These are phyloP conservation scores for Cyanidioschyzon merolae DNA, from an alignment of 23 red algal species.

Conservation along the genomic window DNA sequence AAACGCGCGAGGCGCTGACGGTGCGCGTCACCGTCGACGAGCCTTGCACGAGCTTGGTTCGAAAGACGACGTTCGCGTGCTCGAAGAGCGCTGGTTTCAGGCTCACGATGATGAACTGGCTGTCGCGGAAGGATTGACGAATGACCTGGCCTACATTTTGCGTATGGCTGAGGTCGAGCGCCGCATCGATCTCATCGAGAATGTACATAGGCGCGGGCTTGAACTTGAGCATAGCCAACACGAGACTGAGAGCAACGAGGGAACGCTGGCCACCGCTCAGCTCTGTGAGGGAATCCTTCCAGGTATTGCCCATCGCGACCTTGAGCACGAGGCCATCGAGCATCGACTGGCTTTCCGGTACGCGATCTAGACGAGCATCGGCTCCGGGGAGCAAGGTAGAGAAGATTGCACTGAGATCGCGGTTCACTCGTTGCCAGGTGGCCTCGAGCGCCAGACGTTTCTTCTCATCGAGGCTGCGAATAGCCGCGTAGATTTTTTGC, in stretches of 20 bases:
- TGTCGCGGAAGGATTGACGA: slow-evolving; percentile 51
- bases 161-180: slow-evolving; percentile 91
- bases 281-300: slow-evolving; percentile 91
- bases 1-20: too few species aligned
- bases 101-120: slow-evolving; percentile 95
- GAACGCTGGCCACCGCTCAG: slow-evolving; percentile 87
- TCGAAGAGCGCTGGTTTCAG: slow-evolving; percentile 95
- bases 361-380: slow-evolving; percentile 49
- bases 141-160: slow-evolving; percentile 96
- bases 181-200: slow-evolving; percentile 95
- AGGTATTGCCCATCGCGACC: slow-evolving; percentile 65
- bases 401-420: slow-evolving; percentile 73
- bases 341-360: slow-evolving; percentile 36
- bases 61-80: slow-evolving; percentile 93
- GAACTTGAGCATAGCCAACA: slow-evolving; percentile 89
- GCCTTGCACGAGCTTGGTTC: slow-evolving; percentile 87
- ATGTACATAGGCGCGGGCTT: slow-evolving; percentile 99
- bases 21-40: slow-evolving; percentile 68
- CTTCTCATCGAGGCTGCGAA: slow-evolving; percentile 84
- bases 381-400: slow-evolving; percentile 67
- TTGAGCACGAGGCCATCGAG: slow-evolving; percentile 75
- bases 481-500: slow-evolving; percentile 74
- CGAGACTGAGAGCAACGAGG: slow-evolving; percentile 81
- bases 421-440: slow-evolving; percentile 89
- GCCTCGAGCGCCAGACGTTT: slow-evolving; percentile 78